Base-by-base conservation (phyloP, 1,284 basidiomycete species). In the Boletus semigastroideus region DNA sequence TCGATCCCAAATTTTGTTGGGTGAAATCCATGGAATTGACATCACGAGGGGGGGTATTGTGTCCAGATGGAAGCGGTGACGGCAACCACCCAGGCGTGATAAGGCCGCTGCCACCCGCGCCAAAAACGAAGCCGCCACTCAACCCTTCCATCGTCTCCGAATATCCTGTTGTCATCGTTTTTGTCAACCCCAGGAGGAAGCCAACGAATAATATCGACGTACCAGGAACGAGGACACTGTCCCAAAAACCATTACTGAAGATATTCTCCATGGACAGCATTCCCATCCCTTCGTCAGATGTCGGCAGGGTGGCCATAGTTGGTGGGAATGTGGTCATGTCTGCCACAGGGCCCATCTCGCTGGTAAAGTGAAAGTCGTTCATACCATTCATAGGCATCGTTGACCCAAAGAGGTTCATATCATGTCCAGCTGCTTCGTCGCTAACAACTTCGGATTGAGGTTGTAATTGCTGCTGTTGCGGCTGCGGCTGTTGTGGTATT, bases 251-350 rank as follows among this genome's bases (percentile, higher is more conserved):
- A 52, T 76, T 82, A 56, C 81, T 86, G 52, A 92, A 73, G 47
- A 92, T 86, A 62, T 82, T 85, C 60, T 91, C 89, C 84, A 92
- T 90, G 42, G 87, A 84, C 55, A 91, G 63, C 67, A 82, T 77
- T 39, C 68, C 73, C 61, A 72, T 67, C 64, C 72, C 65, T 68
- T 77, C 66, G 55, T 83, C 78, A 38, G 77, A 74, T 31, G 71
- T 56, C 38, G 78, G 74, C 46, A 72, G 59, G 10, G 79, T 76
- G 38, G 81, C 85, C 86, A 90, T 89, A 46, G 86, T 90, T 27
- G 88, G 88, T 44, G 89, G 88, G 78, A 90, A 90, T 47, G 84
- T 88, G 44, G 85, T 80, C 60, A 90, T 83, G 65, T 90, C 89
- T 54, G 78, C 81, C 17, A 84, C 85, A 9, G 86, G 87, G 0